These are phyloP conservation scores for Diaporthe australafricana DNA, from an alignment of 2,329 filamentous ascomycete species.

Conservation along the genomic window DNA sequence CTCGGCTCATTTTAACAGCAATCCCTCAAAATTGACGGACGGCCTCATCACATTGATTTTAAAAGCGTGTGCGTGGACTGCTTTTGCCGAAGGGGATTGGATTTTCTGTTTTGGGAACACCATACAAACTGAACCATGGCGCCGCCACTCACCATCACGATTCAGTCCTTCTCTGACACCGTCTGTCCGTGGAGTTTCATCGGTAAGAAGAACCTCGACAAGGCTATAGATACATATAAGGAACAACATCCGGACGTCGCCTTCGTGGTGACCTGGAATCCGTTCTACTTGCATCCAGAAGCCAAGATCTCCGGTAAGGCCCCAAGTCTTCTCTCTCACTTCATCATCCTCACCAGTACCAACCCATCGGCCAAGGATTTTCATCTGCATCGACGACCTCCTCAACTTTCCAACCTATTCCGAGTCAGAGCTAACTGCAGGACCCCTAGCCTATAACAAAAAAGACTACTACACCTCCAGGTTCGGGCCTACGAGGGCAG, in stretches of 20 bases:
- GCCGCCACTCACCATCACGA: slow-evolving; percentile 46
- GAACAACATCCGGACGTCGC: slow-evolving; percentile 53
- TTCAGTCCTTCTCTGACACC: slow-evolving; percentile 62
- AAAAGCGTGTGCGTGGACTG: neutral
- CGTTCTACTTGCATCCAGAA: slow-evolving; percentile 57
- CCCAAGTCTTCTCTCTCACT: neutral
- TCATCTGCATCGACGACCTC: too few species aligned
- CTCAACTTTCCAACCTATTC: neutral
- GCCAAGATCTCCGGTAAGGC: slow-evolving; percentile 43
- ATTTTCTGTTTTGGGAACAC: neutral
- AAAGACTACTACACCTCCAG: slow-evolving; percentile 49
- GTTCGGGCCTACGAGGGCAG: slow-evolving; percentile 44
- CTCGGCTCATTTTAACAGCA: neutral
- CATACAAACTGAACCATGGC: neutral
- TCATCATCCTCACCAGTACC: neutral
- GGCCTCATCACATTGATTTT: neutral
- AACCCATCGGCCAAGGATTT: too few species aligned
- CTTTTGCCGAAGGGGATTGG: neutral
- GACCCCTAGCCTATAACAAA: slow-evolving; percentile 49
- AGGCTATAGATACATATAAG: slow-evolving; percentile 56
- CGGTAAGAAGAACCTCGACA: slow-evolving; percentile 58
- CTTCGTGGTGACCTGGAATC: slow-evolving; percentile 60
- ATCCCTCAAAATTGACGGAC: neutral
- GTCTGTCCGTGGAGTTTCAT: slow-evolving; percentile 66
- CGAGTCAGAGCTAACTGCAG: slow-evolving; percentile 12